Conservation (phyloP, 352 stramenopile genomes). For the Pythium scleroteichum region DNA sequence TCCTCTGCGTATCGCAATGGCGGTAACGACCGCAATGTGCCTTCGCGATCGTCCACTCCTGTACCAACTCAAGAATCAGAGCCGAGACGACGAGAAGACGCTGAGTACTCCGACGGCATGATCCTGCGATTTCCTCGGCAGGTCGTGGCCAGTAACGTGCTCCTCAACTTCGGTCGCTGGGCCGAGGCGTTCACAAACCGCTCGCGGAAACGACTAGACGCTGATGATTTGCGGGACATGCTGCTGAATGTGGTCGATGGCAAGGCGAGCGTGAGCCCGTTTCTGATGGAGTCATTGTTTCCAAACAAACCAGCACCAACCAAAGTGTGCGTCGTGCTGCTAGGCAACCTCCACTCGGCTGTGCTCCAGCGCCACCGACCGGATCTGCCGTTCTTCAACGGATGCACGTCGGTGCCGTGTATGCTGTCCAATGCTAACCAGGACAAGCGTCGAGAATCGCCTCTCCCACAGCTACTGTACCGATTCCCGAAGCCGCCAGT, state of each 20-base stretch:
- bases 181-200: conserved; percentile 44
- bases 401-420: conserved; percentile 67
- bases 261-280: conserved; percentile 44
- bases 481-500: conserved; percentile 65
- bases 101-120: conserved; percentile 61
- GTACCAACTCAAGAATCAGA: conserved; percentile 11
- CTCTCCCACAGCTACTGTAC: conserved; percentile 68
- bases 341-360: conserved; percentile 67
- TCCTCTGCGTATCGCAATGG: neutral
- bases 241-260: conserved; percentile 47
- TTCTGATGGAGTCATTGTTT: conserved; percentile 53
- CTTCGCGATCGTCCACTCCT: conserved; percentile 4
- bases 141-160: conserved; percentile 54
- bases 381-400: conserved; percentile 74
- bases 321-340: conserved; percentile 77
- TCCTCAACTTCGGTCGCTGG: conserved; percentile 73
- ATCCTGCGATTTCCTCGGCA: conserved; percentile 73
- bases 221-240: conserved; percentile 66
- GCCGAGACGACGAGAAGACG: conserved; percentile 20
- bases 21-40: neutral
- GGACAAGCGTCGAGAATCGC: conserved; percentile 51
- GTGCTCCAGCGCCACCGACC: conserved; percentile 68
- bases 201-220: conserved; percentile 45
- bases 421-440: conserved; percentile 64
- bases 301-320: conserved; percentile 42